These are phyloP conservation scores for Pichia nakasei DNA, from an alignment of 805 yeast species.

Conservation along the genomic window DNA sequence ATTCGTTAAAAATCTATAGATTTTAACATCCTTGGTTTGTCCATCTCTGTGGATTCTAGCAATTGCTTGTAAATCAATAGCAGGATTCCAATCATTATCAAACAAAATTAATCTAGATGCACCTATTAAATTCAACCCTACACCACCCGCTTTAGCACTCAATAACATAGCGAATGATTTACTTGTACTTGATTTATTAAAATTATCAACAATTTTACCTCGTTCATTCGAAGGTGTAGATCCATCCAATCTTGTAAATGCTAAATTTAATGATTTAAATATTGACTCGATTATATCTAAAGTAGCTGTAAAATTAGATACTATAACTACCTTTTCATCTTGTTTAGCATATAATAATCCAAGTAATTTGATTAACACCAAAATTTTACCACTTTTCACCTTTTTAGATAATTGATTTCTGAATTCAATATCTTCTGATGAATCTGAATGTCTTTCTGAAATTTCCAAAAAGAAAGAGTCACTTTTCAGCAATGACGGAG, in stretches of 20 bases:
- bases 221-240: conserved; percentile 62
- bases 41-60: conserved; percentile 95
- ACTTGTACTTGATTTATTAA: conserved; percentile 41
- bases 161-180: conserved; percentile 57
- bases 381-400: conserved; percentile 54
- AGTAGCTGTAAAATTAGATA: conserved; percentile 84
- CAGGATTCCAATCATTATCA: conserved; percentile 97
- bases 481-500: conserved; percentile 53
- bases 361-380: conserved; percentile 43
- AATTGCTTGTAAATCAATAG: conserved; percentile 89
- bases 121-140: conserved; percentile 83
- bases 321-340: conserved; percentile 72
- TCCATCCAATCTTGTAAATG: conserved; percentile 72
- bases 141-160: conserved; percentile 90
- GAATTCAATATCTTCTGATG: conserved; percentile 16
- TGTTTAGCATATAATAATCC: conserved; percentile 32
- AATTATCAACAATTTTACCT: conserved; percentile 54
- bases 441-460: conserved; percentile 13
- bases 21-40: conserved; percentile 65
- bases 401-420: conserved; percentile 25
- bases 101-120: conserved; percentile 78
- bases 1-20: conserved; percentile 76
- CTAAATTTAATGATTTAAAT: conserved; percentile 38
- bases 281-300: conserved; percentile 64
- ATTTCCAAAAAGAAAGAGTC: conserved; percentile 38